Base-by-base conservation (phyloP, 1,284 basidiomycete species). In the Sutorius eximius region DNA sequence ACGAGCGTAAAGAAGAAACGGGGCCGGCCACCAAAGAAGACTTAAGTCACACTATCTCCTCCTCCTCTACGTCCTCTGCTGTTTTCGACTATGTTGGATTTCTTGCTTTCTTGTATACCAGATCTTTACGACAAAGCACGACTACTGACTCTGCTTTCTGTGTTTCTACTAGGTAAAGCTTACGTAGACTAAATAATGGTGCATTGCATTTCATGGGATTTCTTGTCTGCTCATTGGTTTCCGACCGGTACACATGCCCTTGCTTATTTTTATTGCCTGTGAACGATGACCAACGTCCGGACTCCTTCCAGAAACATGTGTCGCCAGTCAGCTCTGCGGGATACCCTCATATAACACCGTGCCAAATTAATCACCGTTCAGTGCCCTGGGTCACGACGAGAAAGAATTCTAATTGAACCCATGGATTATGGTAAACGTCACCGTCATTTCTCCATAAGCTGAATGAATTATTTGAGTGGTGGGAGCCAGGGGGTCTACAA, bases 11-110 rank as follows among this genome's bases (percentile, higher is more conserved):
- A 83, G 81, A 85, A 78, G 80, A 89, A 83, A 75, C 77, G 85
- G 60, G 87, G 86, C 49, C 79, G 87, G 63, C 87, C 87, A 63
- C 82, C 83, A 67, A 90, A 90, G 81, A 82, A 81, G 68, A 60
- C 73, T 34, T 69, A 67, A 37, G 47, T 53, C 56, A 40, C 24
- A 9, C 22, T 12, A 45, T 44, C 37, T 37, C 34, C 48, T 49
- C 20, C n/a, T 42, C 37, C 38, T 54, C n/a, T 41, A 22, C 51
- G 34, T 58, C 41, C 49, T 49, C 43, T 49, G 16, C 20, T 54
- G 51, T 44, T 64, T 53, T 68, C 59, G 55, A 55, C 61, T 56
- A 44, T 61, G 56, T 54, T 49, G 55, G 58, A 52, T 56, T 63
- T 69, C 63, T 68, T 68, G 70, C 53, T 68, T 60, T 72, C 64